Evolutionary conservation across 495 filamentous ascomycete genomes (phyloP).

Genomic region (Xylaria scruposa): DNA sequence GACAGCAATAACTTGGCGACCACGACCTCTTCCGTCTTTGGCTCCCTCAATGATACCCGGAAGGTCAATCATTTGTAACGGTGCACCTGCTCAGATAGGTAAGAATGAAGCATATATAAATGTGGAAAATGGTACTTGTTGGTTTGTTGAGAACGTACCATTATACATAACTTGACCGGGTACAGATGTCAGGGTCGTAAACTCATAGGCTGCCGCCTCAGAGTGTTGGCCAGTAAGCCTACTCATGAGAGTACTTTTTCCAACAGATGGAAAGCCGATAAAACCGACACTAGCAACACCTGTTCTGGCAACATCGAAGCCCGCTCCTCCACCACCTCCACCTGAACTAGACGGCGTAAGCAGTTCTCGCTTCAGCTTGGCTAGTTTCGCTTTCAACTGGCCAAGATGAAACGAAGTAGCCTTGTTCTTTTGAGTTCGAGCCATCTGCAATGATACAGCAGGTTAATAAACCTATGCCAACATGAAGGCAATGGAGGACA

Average conservation of each 20-base stretch:
- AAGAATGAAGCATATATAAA: not conserved
- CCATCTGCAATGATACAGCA: conserved; percentile 66
- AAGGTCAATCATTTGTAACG: conserved; percentile 98
- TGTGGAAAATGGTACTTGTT: not conserved
- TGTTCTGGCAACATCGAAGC: conserved; percentile 97
- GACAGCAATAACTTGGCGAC: conserved; percentile 97
- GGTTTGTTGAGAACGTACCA: conserved; percentile 47
- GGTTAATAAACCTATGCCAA: conserved; percentile 16
- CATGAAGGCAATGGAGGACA: conserved; percentile 27
- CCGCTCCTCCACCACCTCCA: conserved; percentile 84
- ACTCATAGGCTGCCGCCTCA: conserved; percentile 96
- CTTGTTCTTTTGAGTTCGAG: conserved; percentile 97
- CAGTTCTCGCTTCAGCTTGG: conserved; percentile 95
- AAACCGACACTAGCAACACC: conserved; percentile 95
- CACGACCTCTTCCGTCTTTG: conserved; percentile 97
- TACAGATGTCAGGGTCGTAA: conserved; percentile 96
- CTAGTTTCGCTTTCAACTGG: conserved; percentile 97
- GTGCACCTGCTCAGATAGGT: conserved; percentile 62
- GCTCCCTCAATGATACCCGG: conserved; percentile 99
- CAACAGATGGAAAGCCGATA: conserved; percentile 90
- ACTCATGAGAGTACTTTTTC: conserved; percentile 97
- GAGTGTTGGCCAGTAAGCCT: conserved; percentile 94
- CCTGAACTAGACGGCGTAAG: conserved; percentile 83
- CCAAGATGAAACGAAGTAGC: conserved; percentile 86
- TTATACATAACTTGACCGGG: conserved; percentile 97